These are phyloP conservation scores for Linnemannia hyalina DNA, from an alignment of 192 early-diverging fungal genomes.

Conservation along the genomic window DNA sequence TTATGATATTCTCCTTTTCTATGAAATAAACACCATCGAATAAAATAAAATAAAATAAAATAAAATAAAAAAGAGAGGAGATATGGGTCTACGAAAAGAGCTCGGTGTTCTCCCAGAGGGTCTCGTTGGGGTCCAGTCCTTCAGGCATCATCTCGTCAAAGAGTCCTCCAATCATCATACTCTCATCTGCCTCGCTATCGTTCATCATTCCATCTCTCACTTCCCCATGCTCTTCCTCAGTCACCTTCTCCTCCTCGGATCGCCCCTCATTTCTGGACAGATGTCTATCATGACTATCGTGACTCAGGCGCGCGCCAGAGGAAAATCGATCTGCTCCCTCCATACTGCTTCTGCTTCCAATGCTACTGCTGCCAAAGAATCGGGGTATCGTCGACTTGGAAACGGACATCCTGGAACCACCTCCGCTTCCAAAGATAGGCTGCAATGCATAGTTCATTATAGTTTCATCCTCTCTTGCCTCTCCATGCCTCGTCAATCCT, in stretches of 20 bases:
- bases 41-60: neutral
- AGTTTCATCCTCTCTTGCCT: conserved; percentile 27
- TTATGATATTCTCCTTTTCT: neutral
- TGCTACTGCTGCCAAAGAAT: neutral
- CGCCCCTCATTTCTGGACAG: neutral
- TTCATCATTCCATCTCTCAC: neutral
- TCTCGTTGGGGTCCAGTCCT: conserved; percentile 36
- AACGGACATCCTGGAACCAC: neutral
- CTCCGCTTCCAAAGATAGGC: conserved; percentile 25
- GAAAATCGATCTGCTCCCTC: neutral
- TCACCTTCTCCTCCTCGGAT: neutral
- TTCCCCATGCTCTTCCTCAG: neutral
- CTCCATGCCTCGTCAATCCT: neutral
- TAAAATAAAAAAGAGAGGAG: neutral
- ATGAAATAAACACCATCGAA: neutral
- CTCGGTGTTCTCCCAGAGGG: conserved; percentile 45
- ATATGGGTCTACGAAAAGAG: conserved; percentile 12
- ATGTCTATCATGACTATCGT: neutral
- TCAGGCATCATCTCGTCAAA: conserved; percentile 54
- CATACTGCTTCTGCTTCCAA: neutral
- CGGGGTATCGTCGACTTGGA: neutral
- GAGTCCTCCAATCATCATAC: conserved; percentile 15
- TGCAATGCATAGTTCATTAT: conserved; percentile 32
- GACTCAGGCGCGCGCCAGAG: neutral
- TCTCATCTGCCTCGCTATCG: neutral